A percentile compares a stretch with the other conserved stretches of the same genome.
These are phyloP conservation scores for Zea luxurians DNA, from an alignment of 176 grass and related monocot genomes.

Conservation along the genomic window DNA sequence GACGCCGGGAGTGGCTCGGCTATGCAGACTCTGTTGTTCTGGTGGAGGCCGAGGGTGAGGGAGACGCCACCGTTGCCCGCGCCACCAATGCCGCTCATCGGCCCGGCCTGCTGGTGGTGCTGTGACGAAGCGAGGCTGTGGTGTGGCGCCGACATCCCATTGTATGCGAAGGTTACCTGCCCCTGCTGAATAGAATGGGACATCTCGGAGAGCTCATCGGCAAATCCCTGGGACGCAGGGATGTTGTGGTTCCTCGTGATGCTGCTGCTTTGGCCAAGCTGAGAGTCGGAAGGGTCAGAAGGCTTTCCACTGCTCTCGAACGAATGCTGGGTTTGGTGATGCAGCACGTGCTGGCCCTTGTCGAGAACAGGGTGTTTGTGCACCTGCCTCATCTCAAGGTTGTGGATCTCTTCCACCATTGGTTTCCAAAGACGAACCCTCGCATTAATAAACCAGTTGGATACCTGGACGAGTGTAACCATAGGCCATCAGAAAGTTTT, in stretches of 20 bases:
- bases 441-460: slow-evolving; percentile 99
- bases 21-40: slow-evolving; percentile 66
- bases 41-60: slow-evolving; percentile 89
- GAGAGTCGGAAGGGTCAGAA: slow-evolving; percentile 43
- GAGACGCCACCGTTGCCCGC: slow-evolving; percentile 55
- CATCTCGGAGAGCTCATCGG: slow-evolving; percentile 61
- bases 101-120: slow-evolving; percentile 35
- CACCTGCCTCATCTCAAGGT: slow-evolving; percentile 75
- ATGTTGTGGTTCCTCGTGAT: slow-evolving; percentile 45
- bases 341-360: slow-evolving; percentile 32
- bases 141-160: slow-evolving; percentile 31
- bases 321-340: slow-evolving; percentile 45
- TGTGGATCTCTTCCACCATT: slow-evolving; percentile 97
- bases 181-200: slow-evolving; percentile 53
- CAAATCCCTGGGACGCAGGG: slow-evolving; percentile 45
- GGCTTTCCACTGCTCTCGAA: slow-evolving; percentile 51
- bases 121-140: slow-evolving; percentile 35
- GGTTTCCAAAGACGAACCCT: slow-evolving; percentile 98
- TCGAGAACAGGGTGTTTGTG: slow-evolving; percentile 53
- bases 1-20: slow-evolving; percentile 51
- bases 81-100: background rate
- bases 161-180: slow-evolving; percentile 56
- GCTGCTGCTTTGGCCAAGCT: slow-evolving; percentile 52
- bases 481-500: background rate
- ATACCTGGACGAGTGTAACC: slow-evolving; percentile 54